Conservation (phyloP, 2,329 filamentous ascomycete species). For the Aureobasidium vineae region DNA sequence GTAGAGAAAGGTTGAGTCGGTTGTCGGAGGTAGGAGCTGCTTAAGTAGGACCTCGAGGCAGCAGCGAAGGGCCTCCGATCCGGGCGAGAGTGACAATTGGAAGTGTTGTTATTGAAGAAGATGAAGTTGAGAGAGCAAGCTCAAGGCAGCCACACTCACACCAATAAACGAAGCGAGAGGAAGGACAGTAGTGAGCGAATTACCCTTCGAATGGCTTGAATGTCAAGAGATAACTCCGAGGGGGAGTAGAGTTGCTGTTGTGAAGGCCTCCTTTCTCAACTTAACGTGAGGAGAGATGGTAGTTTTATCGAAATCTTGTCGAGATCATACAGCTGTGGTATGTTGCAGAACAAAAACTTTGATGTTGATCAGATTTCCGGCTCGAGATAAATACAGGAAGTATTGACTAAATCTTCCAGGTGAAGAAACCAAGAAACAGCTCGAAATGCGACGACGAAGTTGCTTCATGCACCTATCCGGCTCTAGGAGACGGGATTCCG, state of each 20-base stretch:
- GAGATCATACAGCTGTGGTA: no score
- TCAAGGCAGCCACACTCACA: neutral
- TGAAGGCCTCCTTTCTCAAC: no score
- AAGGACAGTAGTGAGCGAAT: neutral
- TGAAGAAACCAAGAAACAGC: no score
- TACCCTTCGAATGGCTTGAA: no score
- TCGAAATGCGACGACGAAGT: no score
- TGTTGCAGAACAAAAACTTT: no score
- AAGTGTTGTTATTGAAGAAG: neutral
- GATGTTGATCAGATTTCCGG: no score
- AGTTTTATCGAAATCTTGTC: no score
- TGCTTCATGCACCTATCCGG: no score
- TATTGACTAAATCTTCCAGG: no score
- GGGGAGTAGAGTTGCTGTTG: neutral
- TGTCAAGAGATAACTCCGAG: neutral
- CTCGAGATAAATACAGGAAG: no score
- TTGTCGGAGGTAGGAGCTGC: neutral
- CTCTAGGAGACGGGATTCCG: no score
- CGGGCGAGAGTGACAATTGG: neutral
- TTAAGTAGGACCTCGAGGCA: neutral
- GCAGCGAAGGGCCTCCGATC: neutral
- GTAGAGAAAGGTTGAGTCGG: neutral
- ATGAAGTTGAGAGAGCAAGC: neutral
- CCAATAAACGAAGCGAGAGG: neutral
- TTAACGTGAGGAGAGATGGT: neutral